Conservation (phyloP, 169 alveolate species). For the Eimeria maxima region DNA sequence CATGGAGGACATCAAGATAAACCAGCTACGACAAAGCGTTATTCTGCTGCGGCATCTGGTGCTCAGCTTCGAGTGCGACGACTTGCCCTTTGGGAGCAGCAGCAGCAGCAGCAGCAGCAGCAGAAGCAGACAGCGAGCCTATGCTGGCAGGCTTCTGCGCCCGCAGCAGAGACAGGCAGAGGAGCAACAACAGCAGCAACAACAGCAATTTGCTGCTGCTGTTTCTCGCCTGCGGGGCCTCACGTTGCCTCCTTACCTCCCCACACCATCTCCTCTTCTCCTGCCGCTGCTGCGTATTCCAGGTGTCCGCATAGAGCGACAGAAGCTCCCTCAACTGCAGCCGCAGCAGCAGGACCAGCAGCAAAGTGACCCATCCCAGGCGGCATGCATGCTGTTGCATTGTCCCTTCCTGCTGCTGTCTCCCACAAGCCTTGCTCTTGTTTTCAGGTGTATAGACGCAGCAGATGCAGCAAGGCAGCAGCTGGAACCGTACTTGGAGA, state of each 20-base stretch:
- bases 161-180: constrained; percentile 20
- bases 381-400: constrained; percentile 73
- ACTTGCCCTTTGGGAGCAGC: constrained; percentile 19
- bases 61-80: constrained; percentile 60
- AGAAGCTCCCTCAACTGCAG: constrained; percentile 65
- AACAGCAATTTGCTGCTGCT: constrained; percentile 68
- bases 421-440: constrained; percentile 55
- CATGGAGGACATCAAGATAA: constrained; percentile 15
- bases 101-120: constrained; percentile 1
- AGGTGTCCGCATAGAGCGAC: constrained; percentile 54
- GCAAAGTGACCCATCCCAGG: constrained; percentile 8
- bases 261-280: not conserved
- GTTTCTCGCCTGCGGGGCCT: constrained; percentile 60
- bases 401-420: constrained; percentile 60
- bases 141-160: not conserved
- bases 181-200: constrained; percentile 33
- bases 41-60: constrained; percentile 51
- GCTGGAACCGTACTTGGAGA: constrained; percentile 60
- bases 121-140: constrained; percentile 23
- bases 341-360: constrained; percentile 43
- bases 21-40: constrained; percentile 51
- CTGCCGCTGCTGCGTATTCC: constrained; percentile 70
- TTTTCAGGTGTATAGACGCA: not conserved
- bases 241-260: constrained; percentile 5
- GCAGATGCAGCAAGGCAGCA: constrained; percentile 75